Base-by-base conservation (phyloP, 2,329 filamentous ascomycete genomes). In the Bertia moriformis region DNA sequence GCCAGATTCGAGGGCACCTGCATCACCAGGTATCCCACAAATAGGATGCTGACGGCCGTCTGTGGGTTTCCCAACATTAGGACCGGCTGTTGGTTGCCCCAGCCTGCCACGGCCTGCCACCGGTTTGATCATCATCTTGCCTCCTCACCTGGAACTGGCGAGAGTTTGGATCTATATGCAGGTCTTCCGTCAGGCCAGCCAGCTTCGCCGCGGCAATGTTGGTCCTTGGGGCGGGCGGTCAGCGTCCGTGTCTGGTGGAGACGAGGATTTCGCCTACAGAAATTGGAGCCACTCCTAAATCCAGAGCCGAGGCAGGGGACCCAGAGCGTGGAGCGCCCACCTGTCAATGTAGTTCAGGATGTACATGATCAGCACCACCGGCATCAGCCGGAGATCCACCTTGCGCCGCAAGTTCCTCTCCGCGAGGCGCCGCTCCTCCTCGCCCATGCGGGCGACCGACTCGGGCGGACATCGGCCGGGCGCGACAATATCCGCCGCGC, bases 341-440 rank as follows among this genome's bases (percentile, higher is more conserved):
- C n/a, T n/a, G 43, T 73, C 70, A 38, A 78, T 58, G 51, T 76
- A 79, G 48, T 78, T 79, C 54, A 79, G 54, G 45, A 79, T 74
- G 44, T 78, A 79, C 66, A 79, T 76, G 43, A 78, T 50, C 42
- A 78, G 68, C 17, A 79, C 59, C 52, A 72, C 70, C 1, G 74
- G 74, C 48, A 82, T 57, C 14, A 81, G 50, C 32, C 74, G 59
- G 5, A 67, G 43, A 48, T 81, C 77, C 41, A 82, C 71, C 56
- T 79, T 81, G 39, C 67, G 61, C 44, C 67, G 61, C 44, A 82
- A 55, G 39, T 61, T 64, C 44, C 59, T 63, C 54, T 81, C 74
- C 4, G 67, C 59, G 12, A 46, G 43, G 0, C 46, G 42, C 5
- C 68, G 60, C 43, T 72, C 57, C 44, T 70, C 69, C n/a, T n/a